Percentiles rank a stretch among this genome's conserved stretches.
These are phyloP conservation scores for Cystobasidium onofrii DNA, from an alignment of 768 basidiomycete genomes.

Conservation along the genomic window DNA sequence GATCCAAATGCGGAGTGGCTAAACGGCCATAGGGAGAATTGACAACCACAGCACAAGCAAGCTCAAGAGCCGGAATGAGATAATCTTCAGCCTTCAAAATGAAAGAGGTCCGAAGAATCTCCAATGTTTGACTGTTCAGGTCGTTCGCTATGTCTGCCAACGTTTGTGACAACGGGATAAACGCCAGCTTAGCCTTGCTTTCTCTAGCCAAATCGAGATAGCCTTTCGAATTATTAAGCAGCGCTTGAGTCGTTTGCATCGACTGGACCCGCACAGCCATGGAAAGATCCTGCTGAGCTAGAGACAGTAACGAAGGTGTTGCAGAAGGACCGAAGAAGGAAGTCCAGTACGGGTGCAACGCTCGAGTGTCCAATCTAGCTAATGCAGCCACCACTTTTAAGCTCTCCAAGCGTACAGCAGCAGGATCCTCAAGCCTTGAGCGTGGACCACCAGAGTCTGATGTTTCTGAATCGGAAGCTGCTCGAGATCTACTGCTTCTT, in stretches of 20 bases:
- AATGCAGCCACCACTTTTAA: background rate
- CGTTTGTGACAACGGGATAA: background rate
- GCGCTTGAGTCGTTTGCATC: background rate
- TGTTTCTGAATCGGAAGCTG: background rate
- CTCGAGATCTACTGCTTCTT: background rate
- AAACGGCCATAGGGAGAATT: background rate
- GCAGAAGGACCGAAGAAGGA: background rate
- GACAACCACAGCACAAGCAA: background rate
- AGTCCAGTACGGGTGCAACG: background rate
- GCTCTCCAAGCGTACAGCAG: background rate
- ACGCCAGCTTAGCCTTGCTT: background rate
- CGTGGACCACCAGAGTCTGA: background rate
- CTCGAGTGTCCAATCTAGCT: background rate
- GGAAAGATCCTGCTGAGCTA: background rate
- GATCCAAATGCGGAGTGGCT: background rate
- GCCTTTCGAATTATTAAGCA: background rate
- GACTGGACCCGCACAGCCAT: background rate
- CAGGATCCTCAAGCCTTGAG: background rate
- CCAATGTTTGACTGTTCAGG: background rate
- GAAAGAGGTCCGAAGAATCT: background rate
- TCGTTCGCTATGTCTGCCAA: background rate
- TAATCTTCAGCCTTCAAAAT: background rate
- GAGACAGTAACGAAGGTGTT: background rate
- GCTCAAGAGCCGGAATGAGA: background rate
- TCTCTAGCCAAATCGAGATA: background rate